These are phyloP conservation scores for Ustilago crameri DNA, from an alignment of 1,284 basidiomycete genomes.

Conservation along the genomic window DNA sequence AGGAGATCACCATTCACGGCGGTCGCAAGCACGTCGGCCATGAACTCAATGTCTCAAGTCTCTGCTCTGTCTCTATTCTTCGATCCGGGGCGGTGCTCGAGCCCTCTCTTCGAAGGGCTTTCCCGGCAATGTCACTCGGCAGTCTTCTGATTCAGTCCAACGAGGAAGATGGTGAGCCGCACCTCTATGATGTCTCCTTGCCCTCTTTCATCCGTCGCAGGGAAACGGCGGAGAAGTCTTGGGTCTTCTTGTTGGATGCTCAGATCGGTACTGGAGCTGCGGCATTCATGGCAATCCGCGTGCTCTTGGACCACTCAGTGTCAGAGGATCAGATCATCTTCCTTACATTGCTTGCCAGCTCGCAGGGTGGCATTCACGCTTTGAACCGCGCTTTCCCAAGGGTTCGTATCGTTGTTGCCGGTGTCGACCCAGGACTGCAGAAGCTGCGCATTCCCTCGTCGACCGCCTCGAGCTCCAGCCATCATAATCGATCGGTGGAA, in stretches of 20 bases:
- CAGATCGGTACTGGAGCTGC: conserved; percentile 96
- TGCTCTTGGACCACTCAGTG: conserved; percentile 94
- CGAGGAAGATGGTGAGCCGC: conserved; percentile 83
- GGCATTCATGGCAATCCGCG: conserved; percentile 95
- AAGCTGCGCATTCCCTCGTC: conserved; percentile 53
- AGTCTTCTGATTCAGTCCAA: conserved; percentile 89
- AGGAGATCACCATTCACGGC: conserved; percentile 74
- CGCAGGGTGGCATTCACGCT: conserved; percentile 80
- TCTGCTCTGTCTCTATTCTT: conserved; percentile 85
- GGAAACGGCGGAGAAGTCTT: conserved; percentile 73
- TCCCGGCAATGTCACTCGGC: conserved; percentile 87
- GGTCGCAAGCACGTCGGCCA: conserved; percentile 77
- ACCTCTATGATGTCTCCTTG: conserved; percentile 83
- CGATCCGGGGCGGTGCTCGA: conserved; percentile 90
- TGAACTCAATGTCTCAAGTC: conserved; percentile 73
- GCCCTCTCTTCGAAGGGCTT: conserved; percentile 85
- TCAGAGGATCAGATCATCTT: conserved; percentile 75
- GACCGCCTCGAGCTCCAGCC: conserved; percentile 10
- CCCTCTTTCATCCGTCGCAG: conserved; percentile 71
- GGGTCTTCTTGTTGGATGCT: conserved; percentile 90
- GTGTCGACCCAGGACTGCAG: conserved; percentile 61
- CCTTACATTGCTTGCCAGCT: conserved; percentile 85
- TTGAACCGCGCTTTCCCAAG: conserved; percentile 82
- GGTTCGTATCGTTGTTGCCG: conserved; percentile 63
- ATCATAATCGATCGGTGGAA: conserved; percentile 6